Evolutionary conservation across 176 grass and related monocot species (phyloP), one percentile per base, ranked within the genome.

Genomic region (Elymus sibiricus): DNA sequence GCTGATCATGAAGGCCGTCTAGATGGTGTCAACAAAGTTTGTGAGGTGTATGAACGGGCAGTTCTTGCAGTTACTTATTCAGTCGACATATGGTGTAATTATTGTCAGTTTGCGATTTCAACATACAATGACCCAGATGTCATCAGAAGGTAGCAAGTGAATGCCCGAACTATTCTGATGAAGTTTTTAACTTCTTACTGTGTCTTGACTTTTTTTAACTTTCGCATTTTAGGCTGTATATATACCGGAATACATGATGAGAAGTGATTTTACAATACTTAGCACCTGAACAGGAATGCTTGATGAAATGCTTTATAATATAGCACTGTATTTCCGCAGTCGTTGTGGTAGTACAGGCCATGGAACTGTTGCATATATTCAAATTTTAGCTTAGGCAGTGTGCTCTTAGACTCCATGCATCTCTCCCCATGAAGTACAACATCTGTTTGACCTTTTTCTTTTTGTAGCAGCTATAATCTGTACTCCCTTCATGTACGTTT

Each of bases 51-150:
- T 91, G 97, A 99, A 71, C 84, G 88, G 12, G 94, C 97, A 84
- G 92, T 99, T 94, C 84, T 99, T 76, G 94, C 97, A 27, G 97
- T 99, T 29, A 99, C 97, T 53, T 99, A 99, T 89, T 99, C 97
- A 64, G 97, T 99, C 78, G 97, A 99, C 85, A 99, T 99, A 88
- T 99, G 97, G 97, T 81, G 85, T 73, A 92, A 99, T 76, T 99
- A 99, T 65, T 94, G 90, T 70, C 88, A 90, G 26, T 99, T 99
- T 35, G 92, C 94, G 69, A 96, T 99, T 79, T 91, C 92, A 46
- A 99, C 97, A 61, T 96, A 99, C 55, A 92, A 99, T 42, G 97
- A 96, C 87, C 94, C 90, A 32, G 94, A 99, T 83, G 93, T 91
- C 44, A 86, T 99, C 73, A 87, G 94, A 91, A 94, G 97, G 97